Percentiles rank a stretch among this genome's conserved stretches.
Evolutionary conservation across 1,284 basidiomycete genomes (phyloP).

Genomic region (Serendipita sp.): DNA sequence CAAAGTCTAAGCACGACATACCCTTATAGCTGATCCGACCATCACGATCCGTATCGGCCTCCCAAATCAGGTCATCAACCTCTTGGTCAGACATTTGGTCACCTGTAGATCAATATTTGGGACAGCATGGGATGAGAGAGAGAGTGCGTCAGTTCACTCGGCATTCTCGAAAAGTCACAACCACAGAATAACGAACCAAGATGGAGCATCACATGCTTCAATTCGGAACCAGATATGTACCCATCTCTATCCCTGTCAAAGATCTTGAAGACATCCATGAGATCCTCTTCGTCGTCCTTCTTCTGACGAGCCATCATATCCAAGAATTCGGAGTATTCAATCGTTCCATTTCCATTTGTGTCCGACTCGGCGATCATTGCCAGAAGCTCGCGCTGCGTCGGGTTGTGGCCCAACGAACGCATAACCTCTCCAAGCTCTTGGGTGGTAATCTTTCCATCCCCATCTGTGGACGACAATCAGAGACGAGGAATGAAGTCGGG

Average conservation of each 20-base stretch:
- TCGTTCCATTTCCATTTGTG: slow-evolving; percentile 65
- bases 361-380: slow-evolving; percentile 89
- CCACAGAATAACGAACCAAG: slow-evolving; percentile 42
- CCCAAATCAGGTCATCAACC: slow-evolving; percentile 97
- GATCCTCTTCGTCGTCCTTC: slow-evolving; percentile 67
- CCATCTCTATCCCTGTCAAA: slow-evolving; percentile 55
- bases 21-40: slow-evolving; percentile 80
- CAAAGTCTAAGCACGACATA: slow-evolving; percentile 22
- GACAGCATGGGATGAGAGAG: background rate
- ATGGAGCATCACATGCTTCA: slow-evolving; percentile 87
- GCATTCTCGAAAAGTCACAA: slow-evolving; percentile 1
- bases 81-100: slow-evolving; percentile 89
- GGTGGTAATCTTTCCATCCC: slow-evolving; percentile 93
- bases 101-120: slow-evolving; percentile 31
- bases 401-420: slow-evolving; percentile 93
- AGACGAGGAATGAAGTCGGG: background rate
- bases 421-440: slow-evolving; percentile 94
- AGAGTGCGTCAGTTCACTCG: slow-evolving; percentile 6
- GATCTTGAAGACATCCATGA: slow-evolving; percentile 53
- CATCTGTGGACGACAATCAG: slow-evolving; percentile 38
- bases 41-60: slow-evolving; percentile 92
- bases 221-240: slow-evolving; percentile 47
- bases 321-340: slow-evolving; percentile 91
- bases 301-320: slow-evolving; percentile 96
- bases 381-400: slow-evolving; percentile 86